Percentiles rank a stretch among this genome's conserved stretches.
Conservation (phyloP, 345 rosid genomes). For the Linum trigynum region DNA sequence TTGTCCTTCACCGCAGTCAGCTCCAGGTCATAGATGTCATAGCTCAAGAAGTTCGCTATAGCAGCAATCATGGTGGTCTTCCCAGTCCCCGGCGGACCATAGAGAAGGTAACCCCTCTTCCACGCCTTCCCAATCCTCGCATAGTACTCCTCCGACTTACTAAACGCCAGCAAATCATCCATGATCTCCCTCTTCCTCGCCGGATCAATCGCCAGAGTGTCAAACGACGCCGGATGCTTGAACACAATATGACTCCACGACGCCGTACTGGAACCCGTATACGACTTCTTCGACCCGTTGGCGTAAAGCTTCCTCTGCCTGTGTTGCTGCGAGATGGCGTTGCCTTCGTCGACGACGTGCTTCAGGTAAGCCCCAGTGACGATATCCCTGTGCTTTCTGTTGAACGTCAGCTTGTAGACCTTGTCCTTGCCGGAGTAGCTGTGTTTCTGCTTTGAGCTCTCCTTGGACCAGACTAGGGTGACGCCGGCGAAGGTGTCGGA, state of each 20-base stretch:
- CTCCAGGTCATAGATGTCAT: slow-evolving; percentile 1
- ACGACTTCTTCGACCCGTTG: background rate
- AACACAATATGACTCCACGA: background rate
- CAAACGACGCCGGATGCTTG: background rate
- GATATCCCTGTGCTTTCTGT: background rate
- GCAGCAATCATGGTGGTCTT: slow-evolving; percentile 1
- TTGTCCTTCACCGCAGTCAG: background rate
- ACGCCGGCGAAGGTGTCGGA: background rate
- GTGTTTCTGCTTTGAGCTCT: background rate
- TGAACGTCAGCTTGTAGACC: background rate
- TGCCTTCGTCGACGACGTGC: background rate
- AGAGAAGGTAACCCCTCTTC: background rate
- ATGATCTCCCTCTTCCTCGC: background rate
- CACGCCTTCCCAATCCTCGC: background rate
- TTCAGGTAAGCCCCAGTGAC: background rate
- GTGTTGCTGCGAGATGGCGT: background rate
- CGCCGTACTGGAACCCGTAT: background rate
- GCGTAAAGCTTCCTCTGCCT: background rate
- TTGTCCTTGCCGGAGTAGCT: background rate
- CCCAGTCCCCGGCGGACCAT: background rate
- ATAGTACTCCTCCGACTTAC: background rate
- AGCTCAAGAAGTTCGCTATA: background rate
- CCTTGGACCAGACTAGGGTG: background rate
- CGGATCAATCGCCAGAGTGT: background rate
- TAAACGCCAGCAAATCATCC: background rate